These are phyloP conservation scores for Paraphaeosphaeria minitans DNA, from an alignment of 2,329 filamentous ascomycete species.

Conservation along the genomic window DNA sequence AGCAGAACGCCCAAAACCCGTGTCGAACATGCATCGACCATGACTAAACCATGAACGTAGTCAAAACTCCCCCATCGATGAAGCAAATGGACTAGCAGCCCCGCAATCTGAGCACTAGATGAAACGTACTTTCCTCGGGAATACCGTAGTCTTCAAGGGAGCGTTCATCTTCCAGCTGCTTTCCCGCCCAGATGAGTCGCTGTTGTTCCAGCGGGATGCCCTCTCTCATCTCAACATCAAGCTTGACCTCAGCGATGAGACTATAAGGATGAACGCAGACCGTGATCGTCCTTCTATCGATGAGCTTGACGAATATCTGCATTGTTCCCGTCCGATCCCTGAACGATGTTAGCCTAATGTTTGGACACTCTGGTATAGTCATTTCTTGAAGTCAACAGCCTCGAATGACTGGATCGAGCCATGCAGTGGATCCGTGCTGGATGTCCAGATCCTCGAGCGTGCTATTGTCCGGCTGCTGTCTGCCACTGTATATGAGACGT, in stretches of 20 bases:
- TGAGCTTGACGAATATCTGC: not conserved
- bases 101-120: not conserved
- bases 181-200: not conserved
- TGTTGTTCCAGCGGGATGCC: not conserved
- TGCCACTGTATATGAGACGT: not conserved
- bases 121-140: not conserved
- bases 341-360: not conserved
- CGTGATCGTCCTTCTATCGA: not conserved
- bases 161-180: not conserved
- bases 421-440: not conserved
- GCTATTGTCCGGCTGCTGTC: not conserved
- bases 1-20: too few relatives aligned
- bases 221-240: not conserved
- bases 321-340: not conserved
- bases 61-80: not conserved
- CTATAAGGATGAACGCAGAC: not conserved
- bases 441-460: not conserved
- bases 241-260: not conserved
- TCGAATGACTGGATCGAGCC: not conserved
- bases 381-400: not conserved
- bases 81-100: not conserved
- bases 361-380: not conserved
- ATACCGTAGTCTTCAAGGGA: not conserved
- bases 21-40: not conserved
- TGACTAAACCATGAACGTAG: not conserved